Evolutionary conservation across 306 rosid genomes (phyloP).

Genomic region (Arachis hypogaea): DNA sequence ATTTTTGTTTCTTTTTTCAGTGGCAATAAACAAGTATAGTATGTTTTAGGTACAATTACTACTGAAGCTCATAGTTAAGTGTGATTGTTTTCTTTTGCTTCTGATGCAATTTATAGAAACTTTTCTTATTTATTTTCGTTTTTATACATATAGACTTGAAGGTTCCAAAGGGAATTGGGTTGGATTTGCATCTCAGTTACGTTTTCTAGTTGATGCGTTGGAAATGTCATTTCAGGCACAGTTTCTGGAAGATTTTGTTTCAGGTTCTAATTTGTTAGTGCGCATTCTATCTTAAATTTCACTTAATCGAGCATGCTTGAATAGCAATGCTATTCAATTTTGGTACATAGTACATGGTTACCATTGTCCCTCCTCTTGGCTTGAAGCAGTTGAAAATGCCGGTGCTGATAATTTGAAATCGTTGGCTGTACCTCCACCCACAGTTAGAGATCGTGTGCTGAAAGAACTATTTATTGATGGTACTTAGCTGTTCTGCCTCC

Average conservation of each 20-base stretch:
- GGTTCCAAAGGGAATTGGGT: constrained; percentile 62
- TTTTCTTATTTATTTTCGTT: constrained; percentile 1
- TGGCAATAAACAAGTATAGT: constrained; percentile 26
- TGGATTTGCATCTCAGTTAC: constrained; percentile 88
- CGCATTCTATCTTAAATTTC: constrained; percentile 15
- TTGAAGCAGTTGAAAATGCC: constrained; percentile 76
- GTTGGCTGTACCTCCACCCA: constrained; percentile 79
- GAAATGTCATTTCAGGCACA: constrained; percentile 85
- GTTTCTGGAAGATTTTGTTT: constrained; percentile 93
- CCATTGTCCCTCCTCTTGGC: constrained; percentile 36
- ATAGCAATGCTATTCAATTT: constrained; percentile 33
- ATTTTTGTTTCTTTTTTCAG: no score
- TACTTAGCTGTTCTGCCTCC: constrained; percentile 39
- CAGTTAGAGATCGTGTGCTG: constrained; percentile 85
- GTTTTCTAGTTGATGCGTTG: constrained; percentile 72
- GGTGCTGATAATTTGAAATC: constrained; percentile 72
- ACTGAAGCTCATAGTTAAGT: constrained; percentile 10
- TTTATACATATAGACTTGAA: constrained; percentile 58
- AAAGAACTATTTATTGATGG: constrained; percentile 95
- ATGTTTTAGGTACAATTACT: background rate
- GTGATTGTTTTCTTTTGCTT: constrained; percentile 24
- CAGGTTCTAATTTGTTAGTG: constrained; percentile 63
- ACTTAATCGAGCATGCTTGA: constrained; percentile 35
- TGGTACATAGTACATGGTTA: constrained; percentile 1
- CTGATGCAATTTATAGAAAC: constrained; percentile 11